A percentile compares a stretch with the other conserved stretches of the same genome.
Evolutionary conservation across 2,329 filamentous ascomycete species (phyloP).

Genomic region (Venturia asperata): DNA sequence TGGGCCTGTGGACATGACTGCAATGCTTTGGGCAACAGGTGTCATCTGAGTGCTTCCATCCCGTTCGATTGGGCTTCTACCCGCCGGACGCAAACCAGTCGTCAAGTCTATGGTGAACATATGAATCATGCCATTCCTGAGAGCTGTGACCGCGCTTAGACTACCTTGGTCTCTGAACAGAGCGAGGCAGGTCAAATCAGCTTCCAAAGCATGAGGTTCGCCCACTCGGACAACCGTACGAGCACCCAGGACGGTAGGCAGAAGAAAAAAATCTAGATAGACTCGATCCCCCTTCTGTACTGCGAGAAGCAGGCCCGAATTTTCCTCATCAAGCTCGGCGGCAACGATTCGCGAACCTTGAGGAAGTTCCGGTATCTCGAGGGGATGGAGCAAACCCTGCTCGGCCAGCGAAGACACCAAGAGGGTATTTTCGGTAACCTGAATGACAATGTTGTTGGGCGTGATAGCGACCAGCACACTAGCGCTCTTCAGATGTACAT

Average conservation of each 20-base stretch:
- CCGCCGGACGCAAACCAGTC: slow-evolving; percentile 28
- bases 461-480: slow-evolving; percentile 7
- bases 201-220: not conserved
- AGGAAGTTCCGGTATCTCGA: not conserved
- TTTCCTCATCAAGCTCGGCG: slow-evolving; percentile 7
- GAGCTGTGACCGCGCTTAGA: slow-evolving; percentile 1
- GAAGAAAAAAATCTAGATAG: slow-evolving; percentile 1
- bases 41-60: slow-evolving; percentile 20
- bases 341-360: slow-evolving; percentile 4
- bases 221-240: not conserved
- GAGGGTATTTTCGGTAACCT: slow-evolving; percentile 6
- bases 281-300: not conserved
- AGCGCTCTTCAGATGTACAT: not conserved
- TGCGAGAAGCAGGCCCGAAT: not conserved
- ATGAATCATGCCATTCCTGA: slow-evolving; percentile 14
- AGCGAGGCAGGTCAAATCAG: slow-evolving; percentile 9
- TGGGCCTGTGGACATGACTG: not conserved
- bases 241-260: not conserved
- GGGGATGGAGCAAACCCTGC: not conserved
- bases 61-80: not conserved
- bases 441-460: not conserved
- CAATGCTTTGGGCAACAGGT: slow-evolving; percentile 22
- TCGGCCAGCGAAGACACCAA: not conserved
- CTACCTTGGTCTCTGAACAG: not conserved
- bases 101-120: slow-evolving; percentile 18